A percentile compares a stretch with the other conserved stretches of the same genome.
phyloP scores from a whole-genome alignment of 352 stramenopile genomes.

The Globisporangium cystogenes region DNA sequence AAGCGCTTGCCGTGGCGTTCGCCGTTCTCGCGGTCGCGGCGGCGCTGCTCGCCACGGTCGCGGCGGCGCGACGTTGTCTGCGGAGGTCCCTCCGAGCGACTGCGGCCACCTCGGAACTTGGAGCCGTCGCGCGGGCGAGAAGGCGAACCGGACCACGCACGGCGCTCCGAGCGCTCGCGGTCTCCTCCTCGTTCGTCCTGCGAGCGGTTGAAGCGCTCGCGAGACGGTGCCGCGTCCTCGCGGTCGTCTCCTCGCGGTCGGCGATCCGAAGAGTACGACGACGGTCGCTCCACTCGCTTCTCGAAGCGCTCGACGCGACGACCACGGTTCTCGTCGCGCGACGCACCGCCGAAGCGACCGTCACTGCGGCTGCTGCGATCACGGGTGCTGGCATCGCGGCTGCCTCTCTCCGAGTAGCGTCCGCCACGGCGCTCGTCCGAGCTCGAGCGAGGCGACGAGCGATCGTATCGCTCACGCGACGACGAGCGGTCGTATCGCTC shows the following conservation, averaged over 20 bases:
- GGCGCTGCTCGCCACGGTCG: slow-evolving; percentile 11
- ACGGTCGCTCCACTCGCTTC: not conserved
- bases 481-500: not conserved
- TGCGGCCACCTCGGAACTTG: not conserved
- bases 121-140: not conserved
- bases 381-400: not conserved
- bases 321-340: not conserved
- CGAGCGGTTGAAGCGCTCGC: slow-evolving; percentile 1
- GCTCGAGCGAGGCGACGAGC: not conserved
- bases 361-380: not conserved
- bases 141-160: not conserved
- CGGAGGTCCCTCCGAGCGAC: not conserved
- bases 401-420: not conserved
- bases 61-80: slow-evolving; percentile 11
- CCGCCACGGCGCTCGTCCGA: not conserved
- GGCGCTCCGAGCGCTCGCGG: not conserved
- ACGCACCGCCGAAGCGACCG: not conserved
- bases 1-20: slow-evolving; percentile 12
- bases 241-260: not conserved
- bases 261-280: not conserved
- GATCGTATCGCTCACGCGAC: not conserved
- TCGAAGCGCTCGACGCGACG: slow-evolving; percentile 5
- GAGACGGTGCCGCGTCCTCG: not conserved
- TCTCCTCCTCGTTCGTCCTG: not conserved
- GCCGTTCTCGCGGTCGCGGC: slow-evolving; percentile 10